A percentile compares a stretch with the other conserved stretches of the same genome.
Evolutionary conservation across 2,329 filamentous ascomycete species (phyloP).

Genomic region (Pseudogymnoascus sp.): DNA sequence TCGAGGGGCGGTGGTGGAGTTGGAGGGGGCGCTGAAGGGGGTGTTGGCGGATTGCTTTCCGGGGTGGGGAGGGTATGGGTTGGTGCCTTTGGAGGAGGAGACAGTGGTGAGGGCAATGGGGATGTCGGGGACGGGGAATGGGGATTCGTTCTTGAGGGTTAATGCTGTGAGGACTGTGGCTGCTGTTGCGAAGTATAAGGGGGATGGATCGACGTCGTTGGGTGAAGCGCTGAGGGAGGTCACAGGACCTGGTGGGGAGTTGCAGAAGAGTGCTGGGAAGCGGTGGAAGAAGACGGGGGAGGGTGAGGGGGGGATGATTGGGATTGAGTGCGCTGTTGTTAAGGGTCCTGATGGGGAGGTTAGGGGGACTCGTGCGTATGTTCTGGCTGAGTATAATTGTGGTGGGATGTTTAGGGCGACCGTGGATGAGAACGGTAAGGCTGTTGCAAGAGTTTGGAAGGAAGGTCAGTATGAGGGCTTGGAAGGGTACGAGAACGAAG

Average conservation of each 20-base stretch:
- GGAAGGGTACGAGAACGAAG: slow-evolving; percentile 26
- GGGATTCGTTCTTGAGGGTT: slow-evolving; percentile 73
- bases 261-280: slow-evolving; percentile 65
- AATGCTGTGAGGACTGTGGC: slow-evolving; percentile 64
- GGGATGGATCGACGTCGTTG: slow-evolving; percentile 32
- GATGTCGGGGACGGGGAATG: slow-evolving; percentile 76
- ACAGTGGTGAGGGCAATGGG: slow-evolving; percentile 34
- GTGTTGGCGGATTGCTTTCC: slow-evolving; percentile 54
- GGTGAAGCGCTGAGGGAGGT: slow-evolving; percentile 54
- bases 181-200: slow-evolving; percentile 58
- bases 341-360: slow-evolving; percentile 35
- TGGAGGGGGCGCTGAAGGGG: slow-evolving; percentile 31
- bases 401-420: slow-evolving; percentile 83
- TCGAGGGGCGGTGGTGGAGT: slow-evolving; percentile 42
- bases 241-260: slow-evolving; percentile 61
- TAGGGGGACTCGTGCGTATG: slow-evolving; percentile 36
- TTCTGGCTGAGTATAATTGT: slow-evolving; percentile 76
- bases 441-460: slow-evolving; percentile 49
- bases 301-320: slow-evolving; percentile 79
- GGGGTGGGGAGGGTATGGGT: slow-evolving; percentile 13
- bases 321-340: slow-evolving; percentile 54
- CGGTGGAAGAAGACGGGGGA: slow-evolving; percentile 68
- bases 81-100: slow-evolving; percentile 9
- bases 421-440: slow-evolving; percentile 52
- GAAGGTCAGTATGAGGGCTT: slow-evolving; percentile 22